Evolutionary conservation across 2,329 filamentous ascomycete genomes (phyloP), one percentile per base, ranked within the genome.

Genomic region (Pseudogymnoascus sp.): DNA sequence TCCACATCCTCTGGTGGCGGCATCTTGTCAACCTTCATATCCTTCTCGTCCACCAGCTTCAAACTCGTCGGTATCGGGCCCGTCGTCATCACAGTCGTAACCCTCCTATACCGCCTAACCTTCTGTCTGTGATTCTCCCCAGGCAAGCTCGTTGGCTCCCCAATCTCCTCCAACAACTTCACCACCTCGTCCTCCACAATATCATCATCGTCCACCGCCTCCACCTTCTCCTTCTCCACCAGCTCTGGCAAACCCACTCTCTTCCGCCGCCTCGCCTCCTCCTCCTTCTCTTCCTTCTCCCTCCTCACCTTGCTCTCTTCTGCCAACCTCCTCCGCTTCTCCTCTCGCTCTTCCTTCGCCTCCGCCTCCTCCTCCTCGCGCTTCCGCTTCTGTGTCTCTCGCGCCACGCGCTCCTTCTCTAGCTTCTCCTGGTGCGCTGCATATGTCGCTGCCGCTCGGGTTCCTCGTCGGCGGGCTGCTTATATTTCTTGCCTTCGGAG

Each of bases 21-120:
- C 8, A 90, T 77, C 45, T 79, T 80, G 14, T 81, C 79, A 23
- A 97, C 86, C 75, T 93, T 93, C 91, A 97, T 96, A 68, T 96
- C 88, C 73, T 87, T 86, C 76, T 96, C 93, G 6, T 89, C 85
- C 1, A 97, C 87, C 0, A 91, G 84, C 71, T 85, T 81, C 63
- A 97, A 77, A 6, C 86, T 92, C 16, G 93, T 97, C 2, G 92
- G 91, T 71, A 97, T 96, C 0, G 93, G 93, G 0, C 91, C 90
- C 61, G 86, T 81, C 4, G 84, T 88, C 67, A 90, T 75, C 49
- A 83, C 78, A n/a, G 79, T 80, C 5, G 76, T 75, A 18, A 93
- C 78, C 66, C 84, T 85, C 67, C 83, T 83, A 73, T 91, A 93
- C 65, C 93, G 83, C 69, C 84, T 82, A 64, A 96, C 74, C 55